A percentile compares a stretch with the other conserved stretches of the same genome.
Conservation (phyloP, 129 eudicot species). For the Escallonia rubra region DNA sequence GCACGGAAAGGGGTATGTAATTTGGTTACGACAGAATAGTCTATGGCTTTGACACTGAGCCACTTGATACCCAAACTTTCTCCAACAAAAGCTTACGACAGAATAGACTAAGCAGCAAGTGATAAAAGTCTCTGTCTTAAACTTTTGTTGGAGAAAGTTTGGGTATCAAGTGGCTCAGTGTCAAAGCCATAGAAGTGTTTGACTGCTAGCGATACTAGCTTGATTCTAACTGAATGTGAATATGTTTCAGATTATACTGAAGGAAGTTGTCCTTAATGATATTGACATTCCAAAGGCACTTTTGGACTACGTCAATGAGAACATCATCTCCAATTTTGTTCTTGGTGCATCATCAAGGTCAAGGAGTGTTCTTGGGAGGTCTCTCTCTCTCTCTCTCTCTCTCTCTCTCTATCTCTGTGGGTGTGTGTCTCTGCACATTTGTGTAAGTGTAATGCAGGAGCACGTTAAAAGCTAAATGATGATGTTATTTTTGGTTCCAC, state of each 20-base stretch:
- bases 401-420: neutral
- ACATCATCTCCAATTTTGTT: conserved; percentile 38
- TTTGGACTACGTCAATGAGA: conserved; percentile 33
- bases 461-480: neutral
- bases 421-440: too few relatives aligned
- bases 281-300: conserved; percentile 35
- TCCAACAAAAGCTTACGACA: neutral
- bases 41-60: neutral
- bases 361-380: conserved; percentile 31
- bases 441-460: too few relatives aligned
- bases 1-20: conserved; percentile 51
- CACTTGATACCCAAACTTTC: neutral
- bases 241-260: conserved; percentile 31
- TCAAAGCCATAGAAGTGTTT: neutral
- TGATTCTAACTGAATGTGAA: neutral
- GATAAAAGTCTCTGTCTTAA: neutral
- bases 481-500: neutral
- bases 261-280: conserved; percentile 43
- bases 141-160: neutral
- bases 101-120: too few relatives aligned
- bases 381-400: conserved; percentile 7
- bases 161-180: neutral
- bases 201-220: neutral
- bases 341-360: conserved; percentile 54
- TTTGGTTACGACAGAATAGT: neutral